phyloP scores from a whole-genome alignment of 2,329 filamentous ascomycete genomes.

The Phoma herbarum region DNA sequence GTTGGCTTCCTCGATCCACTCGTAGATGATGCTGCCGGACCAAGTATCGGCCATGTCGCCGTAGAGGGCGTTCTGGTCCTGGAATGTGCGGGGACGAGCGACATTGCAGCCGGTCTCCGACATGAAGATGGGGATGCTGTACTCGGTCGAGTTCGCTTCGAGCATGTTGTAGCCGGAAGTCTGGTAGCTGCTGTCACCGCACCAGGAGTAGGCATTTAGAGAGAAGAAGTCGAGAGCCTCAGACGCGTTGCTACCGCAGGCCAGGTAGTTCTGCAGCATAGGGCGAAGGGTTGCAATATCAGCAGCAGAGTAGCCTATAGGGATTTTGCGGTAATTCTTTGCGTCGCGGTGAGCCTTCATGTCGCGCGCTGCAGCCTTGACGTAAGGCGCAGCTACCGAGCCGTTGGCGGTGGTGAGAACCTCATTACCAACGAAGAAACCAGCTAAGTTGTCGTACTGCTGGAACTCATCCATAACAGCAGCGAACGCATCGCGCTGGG shows the following conservation, averaged over 20 bases:
- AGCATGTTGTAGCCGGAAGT: conserved; percentile 75
- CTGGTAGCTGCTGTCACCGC: conserved; percentile 60
- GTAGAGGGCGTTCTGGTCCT: conserved; percentile 80
- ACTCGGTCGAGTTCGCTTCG: conserved; percentile 70
- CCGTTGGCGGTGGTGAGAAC: conserved; percentile 69
- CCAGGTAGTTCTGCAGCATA: conserved; percentile 77
- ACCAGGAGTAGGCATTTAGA: conserved; percentile 81
- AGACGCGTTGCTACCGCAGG: conserved; percentile 72
- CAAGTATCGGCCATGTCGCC: conserved; percentile 76
- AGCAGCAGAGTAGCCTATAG: conserved; percentile 86
- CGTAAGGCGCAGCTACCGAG: conserved; percentile 76
- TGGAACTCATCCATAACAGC: conserved; percentile 81
- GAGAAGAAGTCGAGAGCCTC: conserved; percentile 84
- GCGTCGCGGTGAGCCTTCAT: conserved; percentile 81
- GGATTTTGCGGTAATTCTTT: conserved; percentile 81
- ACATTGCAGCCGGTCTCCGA: conserved; percentile 87
- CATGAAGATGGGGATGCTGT: conserved; percentile 70
- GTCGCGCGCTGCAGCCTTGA: conserved; percentile 83
- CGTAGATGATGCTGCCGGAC: conserved; percentile 85
- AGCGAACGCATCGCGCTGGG: conserved; percentile 73
- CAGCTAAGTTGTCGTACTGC: conserved; percentile 77
- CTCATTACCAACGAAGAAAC: conserved; percentile 87
- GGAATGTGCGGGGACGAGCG: conserved; percentile 68
- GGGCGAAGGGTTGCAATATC: conserved; percentile 77
- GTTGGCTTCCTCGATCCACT: conserved; percentile 88